Evolutionary conservation across 2,329 filamentous ascomycete species (phyloP), one percentile per base, ranked within the genome.

Genomic region (Clarireedia sp.): DNA sequence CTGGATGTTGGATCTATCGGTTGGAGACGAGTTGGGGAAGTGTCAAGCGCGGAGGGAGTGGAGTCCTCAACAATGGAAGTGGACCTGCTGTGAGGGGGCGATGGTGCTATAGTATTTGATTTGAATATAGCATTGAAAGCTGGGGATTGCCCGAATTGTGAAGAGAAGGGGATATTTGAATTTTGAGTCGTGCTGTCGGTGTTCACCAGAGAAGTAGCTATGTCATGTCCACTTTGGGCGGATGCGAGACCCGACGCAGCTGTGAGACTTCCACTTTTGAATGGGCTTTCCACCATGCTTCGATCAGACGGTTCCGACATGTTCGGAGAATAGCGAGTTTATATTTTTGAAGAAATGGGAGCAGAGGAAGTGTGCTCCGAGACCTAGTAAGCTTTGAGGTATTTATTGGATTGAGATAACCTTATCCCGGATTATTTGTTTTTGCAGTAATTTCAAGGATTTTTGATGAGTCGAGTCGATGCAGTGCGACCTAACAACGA

Each of bases 71-170:
- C 52, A 38, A 51, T 45, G 43, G 55, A 46, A 9, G 54, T 36
- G 24, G 57, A 54, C 40, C 47, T 16, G 38, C 49, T 61, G 33
- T 62, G 63, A 44, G 64, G 61, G 14, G 66, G 62, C 9, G 72
- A 73, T 43, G 72, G 71, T 23, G 72, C 69, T 62, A 70, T 73
- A 14, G 70, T 73, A 58, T 70, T 70, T 45, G 71, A 68, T 52
- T 68, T 64, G 59, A 74, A 74, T 3, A 60, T 59, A 36, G 59
- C 48, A 6, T 57, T 43, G 16, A 48, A 49, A 21, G 52, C 45
- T 49, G 52, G 24, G 12, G 23, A 9, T 54, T 38, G 50, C 38
- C 29, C 33, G 21, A 43, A 52, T 46, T 52, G 50, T 33, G 24
- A n/a, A 26, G 50, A 26, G 8, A 48, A 40, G 3, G 51, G 24